Base-by-base conservation (phyloP, 1,284 basidiomycete species). In the Trichosporon sp. region DNA sequence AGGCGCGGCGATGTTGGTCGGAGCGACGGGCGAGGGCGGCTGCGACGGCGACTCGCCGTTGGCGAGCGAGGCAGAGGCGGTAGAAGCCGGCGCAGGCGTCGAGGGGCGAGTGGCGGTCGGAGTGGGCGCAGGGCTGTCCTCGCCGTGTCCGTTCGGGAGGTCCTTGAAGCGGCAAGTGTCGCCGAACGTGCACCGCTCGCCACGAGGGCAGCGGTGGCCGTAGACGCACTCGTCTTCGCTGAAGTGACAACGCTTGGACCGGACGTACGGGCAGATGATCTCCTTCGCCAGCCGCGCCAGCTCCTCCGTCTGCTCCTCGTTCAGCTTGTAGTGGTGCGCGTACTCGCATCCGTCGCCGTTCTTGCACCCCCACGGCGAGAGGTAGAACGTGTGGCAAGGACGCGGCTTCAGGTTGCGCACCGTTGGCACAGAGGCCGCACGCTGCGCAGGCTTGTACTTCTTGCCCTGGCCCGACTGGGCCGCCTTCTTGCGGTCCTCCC, bases 221-320 rank as follows among this genome's bases (percentile, higher is more conserved):
- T 76, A 76, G 0, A 76, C 72, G 61, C 76, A 78, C 46, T 74
- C 73, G 29, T 73, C 72, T 46, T 75, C 76, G 19, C 68, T 64
- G 62, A 70, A 75, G 61, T 72, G 70, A 61, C 76, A 78, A 58
- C 70, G 70, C 60, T 70, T 72, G 61, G 59, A 61, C 49, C 63
- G 69, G 23, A 72, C 66, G 58, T 70, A 74, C 0, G 76, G 76
- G 65, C 76, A 78, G 23, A 75, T 68, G 23, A 77, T 75, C 62
- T 73, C 71, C 64, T 78, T 77, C 11, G 76, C 73, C 56, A 76
- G 65, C 57, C 69, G 66, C 1, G 69, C 64, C 1, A 78, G 70
- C 59, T 77, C 75, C 25, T 71, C 69, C 1, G 72, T 63, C 62
- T 78, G 75, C 19, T 65, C 63, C 19, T 75, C 70, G 65, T 69